Percentiles rank a stretch among this genome's conserved stretches.
phyloP scores from a whole-genome alignment of 1,284 basidiomycete species.

The Papiliotrema fonsecae region DNA sequence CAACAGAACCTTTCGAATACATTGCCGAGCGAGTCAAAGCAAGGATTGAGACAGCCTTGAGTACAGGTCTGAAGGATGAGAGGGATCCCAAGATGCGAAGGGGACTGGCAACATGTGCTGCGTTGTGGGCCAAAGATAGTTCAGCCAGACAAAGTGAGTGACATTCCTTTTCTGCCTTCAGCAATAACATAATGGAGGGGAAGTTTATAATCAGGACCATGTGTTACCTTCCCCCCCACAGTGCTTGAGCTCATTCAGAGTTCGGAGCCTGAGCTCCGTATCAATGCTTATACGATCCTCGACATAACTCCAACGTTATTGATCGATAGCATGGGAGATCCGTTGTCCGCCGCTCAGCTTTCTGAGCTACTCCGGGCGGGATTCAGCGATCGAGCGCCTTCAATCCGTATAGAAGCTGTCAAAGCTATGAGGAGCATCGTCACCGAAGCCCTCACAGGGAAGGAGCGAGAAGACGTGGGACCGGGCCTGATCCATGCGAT shows the following conservation, averaged over 20 bases:
- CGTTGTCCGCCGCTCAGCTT: slow-evolving; percentile 26
- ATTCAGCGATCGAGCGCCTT: slow-evolving; percentile 34
- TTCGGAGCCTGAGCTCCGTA: slow-evolving; percentile 36
- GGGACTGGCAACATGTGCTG: slow-evolving; percentile 35
- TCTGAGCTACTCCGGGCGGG: slow-evolving; percentile 34
- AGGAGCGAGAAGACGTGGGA: slow-evolving; percentile 28
- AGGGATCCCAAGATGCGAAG: slow-evolving; percentile 39
- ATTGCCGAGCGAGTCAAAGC: slow-evolving; percentile 28
- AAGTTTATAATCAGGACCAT: slow-evolving; percentile 24
- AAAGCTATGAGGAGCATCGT: slow-evolving; percentile 35
- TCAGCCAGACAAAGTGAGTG: slow-evolving; percentile 33
- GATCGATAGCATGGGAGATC: slow-evolving; percentile 24
- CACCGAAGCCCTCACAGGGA: slow-evolving; percentile 24
- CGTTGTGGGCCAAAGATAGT: slow-evolving; percentile 36
- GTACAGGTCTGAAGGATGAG: slow-evolving; percentile 41
- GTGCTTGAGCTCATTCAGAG: slow-evolving; percentile 32
- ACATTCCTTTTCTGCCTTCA: background rate
- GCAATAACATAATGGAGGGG: background rate
- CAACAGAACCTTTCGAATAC: slow-evolving; percentile 36
- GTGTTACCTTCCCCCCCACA: slow-evolving; percentile 27
- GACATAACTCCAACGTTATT: slow-evolving; percentile 31
- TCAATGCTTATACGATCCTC: slow-evolving; percentile 40
- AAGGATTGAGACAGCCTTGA: slow-evolving; percentile 37
- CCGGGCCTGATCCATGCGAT: slow-evolving; percentile 21
- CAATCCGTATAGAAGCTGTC: slow-evolving; percentile 39